Evolutionary conservation across 306 rosid species (phyloP).

Genomic region (Prunus davidiana): DNA sequence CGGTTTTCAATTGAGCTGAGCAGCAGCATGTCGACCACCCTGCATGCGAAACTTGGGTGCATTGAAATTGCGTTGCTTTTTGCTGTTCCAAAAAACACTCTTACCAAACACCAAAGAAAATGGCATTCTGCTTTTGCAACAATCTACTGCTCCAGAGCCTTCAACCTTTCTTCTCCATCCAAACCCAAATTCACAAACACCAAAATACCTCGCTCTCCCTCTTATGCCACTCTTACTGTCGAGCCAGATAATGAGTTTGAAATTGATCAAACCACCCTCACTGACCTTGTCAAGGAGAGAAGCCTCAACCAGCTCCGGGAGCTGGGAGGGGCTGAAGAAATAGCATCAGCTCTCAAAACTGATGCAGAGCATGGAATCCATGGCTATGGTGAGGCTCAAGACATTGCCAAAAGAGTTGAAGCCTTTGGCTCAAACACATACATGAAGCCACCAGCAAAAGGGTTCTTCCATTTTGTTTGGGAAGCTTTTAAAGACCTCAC

Average conservation of each 20-base stretch:
- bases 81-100: not conserved
- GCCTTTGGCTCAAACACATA: slow-evolving; percentile 18
- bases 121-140: slow-evolving; percentile 47
- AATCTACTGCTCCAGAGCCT: slow-evolving; percentile 39
- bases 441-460: slow-evolving; percentile 24
- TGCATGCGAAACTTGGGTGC: slow-evolving; percentile 11
- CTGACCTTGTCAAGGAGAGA: slow-evolving; percentile 37
- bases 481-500: slow-evolving; percentile 42
- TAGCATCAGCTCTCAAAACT: slow-evolving; percentile 33
- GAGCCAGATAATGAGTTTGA: not conserved
- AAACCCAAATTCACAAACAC: not conserved
- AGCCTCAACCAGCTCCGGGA: slow-evolving; percentile 15
- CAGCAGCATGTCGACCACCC: not conserved
- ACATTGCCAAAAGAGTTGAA: not conserved
- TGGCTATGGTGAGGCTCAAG: not conserved
- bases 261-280: slow-evolving; percentile 13
- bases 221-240: slow-evolving; percentile 30
- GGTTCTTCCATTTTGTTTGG: slow-evolving; percentile 25
- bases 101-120: slow-evolving; percentile 26
- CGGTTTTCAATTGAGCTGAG: not conserved
- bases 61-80: slow-evolving; percentile 8
- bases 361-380: slow-evolving; percentile 19
- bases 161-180: not conserved
- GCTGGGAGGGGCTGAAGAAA: slow-evolving; percentile 32
- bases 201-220: not conserved